Conservation (phyloP, 495 filamentous ascomycete genomes). For the Aspergillus biplanus region DNA sequence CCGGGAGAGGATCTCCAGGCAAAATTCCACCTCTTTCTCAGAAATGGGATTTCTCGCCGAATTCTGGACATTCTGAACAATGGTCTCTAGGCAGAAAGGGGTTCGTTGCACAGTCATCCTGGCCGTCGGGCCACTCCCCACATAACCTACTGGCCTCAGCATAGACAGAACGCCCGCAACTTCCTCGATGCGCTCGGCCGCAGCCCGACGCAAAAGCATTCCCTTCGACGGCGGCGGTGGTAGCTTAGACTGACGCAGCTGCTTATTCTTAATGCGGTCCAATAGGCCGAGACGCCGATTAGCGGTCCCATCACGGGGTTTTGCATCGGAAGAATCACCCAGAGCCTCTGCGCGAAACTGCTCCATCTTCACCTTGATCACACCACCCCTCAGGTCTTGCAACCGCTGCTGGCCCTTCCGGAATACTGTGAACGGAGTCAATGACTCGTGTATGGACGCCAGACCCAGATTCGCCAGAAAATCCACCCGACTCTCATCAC, state of each 20-base stretch:
- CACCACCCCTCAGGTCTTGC: conserved; percentile 48
- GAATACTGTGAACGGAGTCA: conserved; percentile 46
- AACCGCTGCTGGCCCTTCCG: conserved; percentile 52
- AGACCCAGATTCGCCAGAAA: conserved; percentile 42
- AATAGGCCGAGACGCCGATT: conserved; percentile 45
- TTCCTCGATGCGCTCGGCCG: conserved; percentile 46
- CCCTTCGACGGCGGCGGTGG: conserved; percentile 50
- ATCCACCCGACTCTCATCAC: conserved; percentile 24
- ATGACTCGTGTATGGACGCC: conserved; percentile 43
- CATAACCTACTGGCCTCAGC: conserved; percentile 41
- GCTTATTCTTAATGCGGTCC: conserved; percentile 51
- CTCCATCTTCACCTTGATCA: conserved; percentile 47
- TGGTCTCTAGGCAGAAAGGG: conserved; percentile 43
- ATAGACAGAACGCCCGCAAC: conserved; percentile 44
- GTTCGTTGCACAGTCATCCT: conserved; percentile 42
- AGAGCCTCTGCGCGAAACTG: conserved; percentile 30
- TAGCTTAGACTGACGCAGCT: conserved; percentile 47
- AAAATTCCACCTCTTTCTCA: conserved; percentile 43
- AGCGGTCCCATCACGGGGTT: conserved; percentile 34
- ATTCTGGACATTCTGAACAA: conserved; percentile 45
- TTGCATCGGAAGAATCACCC: conserved; percentile 18
- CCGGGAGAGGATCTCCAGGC: conserved; percentile 48
- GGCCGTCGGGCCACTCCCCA: conserved; percentile 39
- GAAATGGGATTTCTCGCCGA: conserved; percentile 47
- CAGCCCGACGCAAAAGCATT: conserved; percentile 41